Conservation (phyloP, 2,329 filamentous ascomycete species). For the Exophiala spinifera region DNA sequence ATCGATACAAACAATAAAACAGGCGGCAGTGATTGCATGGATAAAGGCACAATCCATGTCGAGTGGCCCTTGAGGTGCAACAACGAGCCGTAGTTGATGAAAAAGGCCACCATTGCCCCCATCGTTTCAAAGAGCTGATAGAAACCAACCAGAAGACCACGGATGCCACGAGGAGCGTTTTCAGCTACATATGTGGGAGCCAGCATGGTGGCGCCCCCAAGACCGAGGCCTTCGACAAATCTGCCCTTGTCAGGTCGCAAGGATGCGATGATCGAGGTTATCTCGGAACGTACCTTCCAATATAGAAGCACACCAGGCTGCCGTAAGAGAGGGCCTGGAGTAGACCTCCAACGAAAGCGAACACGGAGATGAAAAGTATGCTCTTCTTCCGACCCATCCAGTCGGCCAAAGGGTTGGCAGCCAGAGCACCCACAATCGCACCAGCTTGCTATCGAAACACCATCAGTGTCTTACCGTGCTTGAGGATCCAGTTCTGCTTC, state of each 20-base stretch:
- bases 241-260: conserved; percentile 22
- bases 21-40: conserved; percentile 63
- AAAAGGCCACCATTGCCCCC: conserved; percentile 46
- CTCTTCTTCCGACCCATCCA: conserved; percentile 54
- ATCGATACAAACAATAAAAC: conserved; percentile 60
- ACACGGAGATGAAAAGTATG: conserved; percentile 55
- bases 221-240: conserved; percentile 53
- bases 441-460: conserved; percentile 53
- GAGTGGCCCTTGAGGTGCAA: conserved; percentile 47
- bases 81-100: conserved; percentile 55
- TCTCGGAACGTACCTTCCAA: conserved; percentile 55
- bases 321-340: conserved; percentile 64
- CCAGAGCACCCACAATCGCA: conserved; percentile 62
- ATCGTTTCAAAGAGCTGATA: conserved; percentile 58
- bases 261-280: no score
- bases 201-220: conserved; percentile 54
- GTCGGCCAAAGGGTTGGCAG: conserved; percentile 42
- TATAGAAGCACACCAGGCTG: conserved; percentile 61
- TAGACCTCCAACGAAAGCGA: conserved; percentile 61
- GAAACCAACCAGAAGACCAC: conserved; percentile 58
- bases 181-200: conserved; percentile 61
- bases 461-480: no score
- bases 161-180: conserved; percentile 57
- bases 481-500: no score
- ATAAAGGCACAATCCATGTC: conserved; percentile 60